These are phyloP conservation scores for Suzukiozyma palmioleophila DNA, from an alignment of 1,139 yeast genomes.

Conservation along the genomic window DNA sequence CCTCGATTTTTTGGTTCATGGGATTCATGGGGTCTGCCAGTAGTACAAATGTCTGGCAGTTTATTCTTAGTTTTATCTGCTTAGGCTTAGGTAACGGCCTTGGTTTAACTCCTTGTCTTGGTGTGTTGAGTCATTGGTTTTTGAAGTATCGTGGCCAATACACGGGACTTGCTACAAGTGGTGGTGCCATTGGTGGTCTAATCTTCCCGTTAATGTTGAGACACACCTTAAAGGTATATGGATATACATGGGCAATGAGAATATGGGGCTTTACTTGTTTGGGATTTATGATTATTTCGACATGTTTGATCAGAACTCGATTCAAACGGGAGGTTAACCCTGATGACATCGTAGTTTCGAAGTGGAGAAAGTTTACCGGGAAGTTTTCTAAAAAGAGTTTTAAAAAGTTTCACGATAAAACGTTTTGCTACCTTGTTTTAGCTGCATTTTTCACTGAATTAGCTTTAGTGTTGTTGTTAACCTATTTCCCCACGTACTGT, in stretches of 20 bases:
- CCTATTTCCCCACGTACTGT: slow-evolving; percentile 42
- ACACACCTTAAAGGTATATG: slow-evolving; percentile 46
- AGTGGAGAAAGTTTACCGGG: slow-evolving; percentile 3
- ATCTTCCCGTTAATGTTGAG: slow-evolving; percentile 57
- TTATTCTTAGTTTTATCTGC: slow-evolving; percentile 48
- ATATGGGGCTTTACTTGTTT: slow-evolving; percentile 48
- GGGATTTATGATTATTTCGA: slow-evolving; percentile 35
- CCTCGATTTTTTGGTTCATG: slow-evolving; percentile 38
- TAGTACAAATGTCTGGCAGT: slow-evolving; percentile 47
- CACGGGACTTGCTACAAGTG: slow-evolving; percentile 55
- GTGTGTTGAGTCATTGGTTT: slow-evolving; percentile 60
- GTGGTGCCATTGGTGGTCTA: slow-evolving; percentile 64
- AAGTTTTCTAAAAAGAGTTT: slow-evolving; percentile 6
- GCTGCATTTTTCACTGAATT: slow-evolving; percentile 52
- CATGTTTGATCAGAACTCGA: slow-evolving; percentile 47
- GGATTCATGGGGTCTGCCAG: slow-evolving; percentile 52
- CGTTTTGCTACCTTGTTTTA: slow-evolving; percentile 21
- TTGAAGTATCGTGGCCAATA: slow-evolving; percentile 49
- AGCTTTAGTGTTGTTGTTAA: slow-evolving; percentile 47
- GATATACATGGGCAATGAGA: slow-evolving; percentile 61
- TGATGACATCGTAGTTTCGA: not conserved
- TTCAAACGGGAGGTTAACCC: slow-evolving; percentile 13
- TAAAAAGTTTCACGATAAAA: slow-evolving; percentile 12
- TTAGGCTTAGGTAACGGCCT: slow-evolving; percentile 56
- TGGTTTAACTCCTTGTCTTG: slow-evolving; percentile 53